Evolutionary conservation across 2,329 filamentous ascomycete species (phyloP).

Genomic region (Diaporthe sp.): DNA sequence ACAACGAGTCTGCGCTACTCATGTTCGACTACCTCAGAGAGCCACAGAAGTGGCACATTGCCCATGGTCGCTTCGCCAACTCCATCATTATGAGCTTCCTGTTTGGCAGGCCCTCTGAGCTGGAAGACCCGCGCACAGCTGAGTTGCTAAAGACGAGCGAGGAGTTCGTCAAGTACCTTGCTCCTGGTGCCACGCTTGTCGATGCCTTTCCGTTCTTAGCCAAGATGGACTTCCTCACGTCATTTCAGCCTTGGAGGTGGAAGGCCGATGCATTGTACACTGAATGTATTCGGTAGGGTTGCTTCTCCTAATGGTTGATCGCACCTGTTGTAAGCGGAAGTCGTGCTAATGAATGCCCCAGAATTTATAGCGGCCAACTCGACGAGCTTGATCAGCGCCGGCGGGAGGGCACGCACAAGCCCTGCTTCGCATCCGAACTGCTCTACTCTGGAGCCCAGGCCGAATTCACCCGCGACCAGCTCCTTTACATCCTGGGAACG

Average conservation of each 20-base stretch:
- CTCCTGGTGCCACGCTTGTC: no score
- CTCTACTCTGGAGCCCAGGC: not conserved
- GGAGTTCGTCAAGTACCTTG: no score
- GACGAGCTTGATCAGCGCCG: not conserved
- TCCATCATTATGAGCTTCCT: no score
- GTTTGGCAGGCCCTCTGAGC: no score
- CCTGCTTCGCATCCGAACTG: not conserved
- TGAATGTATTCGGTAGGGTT: not conserved
- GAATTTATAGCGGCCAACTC: not conserved
- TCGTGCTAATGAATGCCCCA: not conserved
- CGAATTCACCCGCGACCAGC: constrained; percentile 1
- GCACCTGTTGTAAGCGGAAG: not conserved
- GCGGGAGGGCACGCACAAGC: not conserved
- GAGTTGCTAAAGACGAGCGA: no score
- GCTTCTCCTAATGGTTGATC: not conserved
- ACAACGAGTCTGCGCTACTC: no score
- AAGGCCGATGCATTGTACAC: not conserved
- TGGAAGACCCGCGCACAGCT: no score
- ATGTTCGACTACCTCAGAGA: no score
- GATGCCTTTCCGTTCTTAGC: constrained; percentile 42
- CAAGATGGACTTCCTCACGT: constrained; percentile 42
- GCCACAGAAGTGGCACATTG: no score
- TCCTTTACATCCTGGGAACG: not conserved
- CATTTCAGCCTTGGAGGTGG: constrained; percentile 40
- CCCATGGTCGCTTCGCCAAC: no score